Evolutionary conservation across 2,329 filamentous ascomycete species (phyloP), one percentile per base, ranked within the genome.

Genomic region (Sclerotinia subarctica): DNA sequence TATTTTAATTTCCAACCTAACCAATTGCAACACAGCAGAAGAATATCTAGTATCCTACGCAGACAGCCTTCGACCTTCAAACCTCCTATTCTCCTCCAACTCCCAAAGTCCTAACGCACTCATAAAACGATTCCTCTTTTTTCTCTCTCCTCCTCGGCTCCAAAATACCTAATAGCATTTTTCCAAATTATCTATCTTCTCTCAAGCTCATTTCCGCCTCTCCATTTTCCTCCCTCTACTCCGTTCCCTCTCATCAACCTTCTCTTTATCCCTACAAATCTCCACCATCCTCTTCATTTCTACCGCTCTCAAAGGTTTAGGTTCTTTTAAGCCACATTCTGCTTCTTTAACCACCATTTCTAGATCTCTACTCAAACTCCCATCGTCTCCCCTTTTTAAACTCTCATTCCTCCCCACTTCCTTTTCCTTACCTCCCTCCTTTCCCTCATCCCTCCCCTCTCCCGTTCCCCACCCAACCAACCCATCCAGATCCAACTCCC

Each of bases 271-370:
- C 59, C 72, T 73, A 70, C 76, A 77, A 3, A 77, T 62, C 35
- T 72, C 64, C 60, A 72, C 70, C 73, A 76, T 75, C 32, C 75
- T 72, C 67, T 72, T 74, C 69, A 76, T 74, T 57, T 77, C 76
- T 15, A 69, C 67, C 29, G 73, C 67, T 56, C 75, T 67, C 42
- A 76, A 53, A 11, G 76, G 76, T 63, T 74, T 76, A 13, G 76
- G 76, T 42, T 76, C 69, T 49, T 59, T 68, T 60, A 77, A 63
- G 19, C 70, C 70, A 69, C 76, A 77, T 42, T 76, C 71, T 47
- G 64, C 76, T 38, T 74, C 71, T 67, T 76, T 76, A 1, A 76
- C 66, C 7, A 77, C 67, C 73, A 76, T 74, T 29, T 68, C 66
- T 17, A 60, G 21, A 17, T 63, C 51, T 69, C 38, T 42, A 42